Percentiles rank a stretch among this genome's conserved stretches.
Evolutionary conservation across 805 yeast genomes (phyloP).

Genomic region (Saccharomycopsis olivae): DNA sequence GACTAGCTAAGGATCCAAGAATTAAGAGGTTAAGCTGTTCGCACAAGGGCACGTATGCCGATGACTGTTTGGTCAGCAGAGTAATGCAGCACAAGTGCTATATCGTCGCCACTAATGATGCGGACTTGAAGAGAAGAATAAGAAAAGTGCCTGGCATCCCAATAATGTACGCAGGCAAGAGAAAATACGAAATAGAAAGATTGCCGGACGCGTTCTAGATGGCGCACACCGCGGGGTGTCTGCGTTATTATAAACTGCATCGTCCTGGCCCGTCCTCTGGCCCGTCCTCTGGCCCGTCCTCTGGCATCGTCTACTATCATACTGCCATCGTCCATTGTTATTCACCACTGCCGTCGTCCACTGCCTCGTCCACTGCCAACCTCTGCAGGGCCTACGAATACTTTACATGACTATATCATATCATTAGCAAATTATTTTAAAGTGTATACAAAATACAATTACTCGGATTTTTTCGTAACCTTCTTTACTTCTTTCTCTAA

Average conservation of each 20-base stretch:
- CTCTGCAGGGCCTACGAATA: too few relatives aligned
- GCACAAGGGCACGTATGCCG: conserved; percentile 96
- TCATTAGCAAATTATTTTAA: too few relatives aligned
- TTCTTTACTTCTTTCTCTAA: conserved; percentile 20
- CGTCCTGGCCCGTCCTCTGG: too few relatives aligned
- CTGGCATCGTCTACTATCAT: too few relatives aligned
- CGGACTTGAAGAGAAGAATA: conserved; percentile 85
- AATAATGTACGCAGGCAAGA: conserved; percentile 91
- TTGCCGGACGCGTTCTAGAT: conserved; percentile 80
- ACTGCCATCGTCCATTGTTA: too few relatives aligned
- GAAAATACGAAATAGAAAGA: conserved; percentile 85
- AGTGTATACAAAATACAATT: too few relatives aligned
- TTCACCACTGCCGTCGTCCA: too few relatives aligned
- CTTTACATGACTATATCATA: too few relatives aligned
- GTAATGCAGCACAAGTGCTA: conserved; percentile 95
- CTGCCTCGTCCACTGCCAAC: too few relatives aligned
- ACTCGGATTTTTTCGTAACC: conserved; percentile 3
- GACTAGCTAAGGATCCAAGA: conserved; percentile 89
- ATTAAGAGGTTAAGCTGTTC: conserved; percentile 78
- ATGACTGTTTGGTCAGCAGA: conserved; percentile 89
- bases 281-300: too few relatives aligned
- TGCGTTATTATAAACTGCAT: too few relatives aligned
- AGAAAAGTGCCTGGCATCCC: conserved; percentile 98
- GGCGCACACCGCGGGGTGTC: too few relatives aligned
- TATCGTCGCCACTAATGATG: conserved; percentile 97